phyloP scores from a whole-genome alignment of 345 rosid genomes.

The Pugionium dolabratum region DNA sequence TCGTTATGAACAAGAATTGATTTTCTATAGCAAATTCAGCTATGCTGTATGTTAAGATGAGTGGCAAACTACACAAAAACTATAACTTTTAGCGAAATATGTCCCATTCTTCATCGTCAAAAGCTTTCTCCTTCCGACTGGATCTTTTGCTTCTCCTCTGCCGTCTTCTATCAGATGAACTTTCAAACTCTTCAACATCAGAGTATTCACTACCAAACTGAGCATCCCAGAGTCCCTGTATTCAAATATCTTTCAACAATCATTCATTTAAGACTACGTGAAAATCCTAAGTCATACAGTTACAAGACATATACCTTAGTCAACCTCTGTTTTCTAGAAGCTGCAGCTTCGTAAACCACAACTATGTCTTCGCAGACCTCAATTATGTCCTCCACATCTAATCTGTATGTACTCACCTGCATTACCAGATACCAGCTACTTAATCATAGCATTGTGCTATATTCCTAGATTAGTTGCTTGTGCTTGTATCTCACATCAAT shows the following conservation, averaged over 20 bases:
- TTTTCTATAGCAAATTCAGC: not conserved
- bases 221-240: constrained; percentile 77
- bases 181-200: constrained; percentile 45
- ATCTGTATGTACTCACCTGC: constrained; percentile 83
- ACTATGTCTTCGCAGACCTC: constrained; percentile 68
- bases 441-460: not conserved
- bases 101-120: constrained; percentile 31
- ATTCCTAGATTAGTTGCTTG: constrained; percentile 4
- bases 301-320: constrained; percentile 57
- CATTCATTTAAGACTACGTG: not conserved
- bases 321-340: constrained; percentile 68
- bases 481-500: constrained; percentile 19
- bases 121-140: constrained; percentile 31
- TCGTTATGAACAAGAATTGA: not conserved
- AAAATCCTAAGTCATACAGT: constrained; percentile 14
- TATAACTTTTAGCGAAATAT: constrained; percentile 6
- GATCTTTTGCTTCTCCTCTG: constrained; percentile 37
- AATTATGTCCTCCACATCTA: constrained; percentile 72
- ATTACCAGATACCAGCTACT: constrained; percentile 19
- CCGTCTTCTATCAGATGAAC: constrained; percentile 31
- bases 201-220: constrained; percentile 50
- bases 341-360: constrained; percentile 77
- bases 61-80: not conserved
- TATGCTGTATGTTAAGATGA: constrained; percentile 4
- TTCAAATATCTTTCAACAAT: constrained; percentile 7